Conservation (phyloP, 1,284 basidiomycete species). For the Leccinum huronense region DNA sequence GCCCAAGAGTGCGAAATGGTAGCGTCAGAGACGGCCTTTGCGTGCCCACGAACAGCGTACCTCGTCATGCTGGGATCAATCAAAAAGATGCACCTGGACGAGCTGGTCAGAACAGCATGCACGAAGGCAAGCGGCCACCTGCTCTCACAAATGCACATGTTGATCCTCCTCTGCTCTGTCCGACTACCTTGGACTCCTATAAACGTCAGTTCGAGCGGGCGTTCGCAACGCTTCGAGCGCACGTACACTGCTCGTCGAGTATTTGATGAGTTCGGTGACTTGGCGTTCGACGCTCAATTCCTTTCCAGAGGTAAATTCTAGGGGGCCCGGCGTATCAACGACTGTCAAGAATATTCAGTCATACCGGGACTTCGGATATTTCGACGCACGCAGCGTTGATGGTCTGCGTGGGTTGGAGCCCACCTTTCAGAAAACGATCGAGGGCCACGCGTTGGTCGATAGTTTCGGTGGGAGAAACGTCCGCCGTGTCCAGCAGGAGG, state of each 20-base stretch:
- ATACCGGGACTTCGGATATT: slow-evolving; percentile 76
- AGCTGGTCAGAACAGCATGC: slow-evolving; percentile 22
- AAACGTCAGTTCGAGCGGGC: slow-evolving; percentile 1
- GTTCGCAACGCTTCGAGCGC: slow-evolving; percentile 1
- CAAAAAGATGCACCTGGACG: slow-evolving; percentile 71
- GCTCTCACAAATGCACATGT: slow-evolving; percentile 75
- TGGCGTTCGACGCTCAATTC: slow-evolving; percentile 76
- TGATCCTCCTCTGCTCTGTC: slow-evolving; percentile 83
- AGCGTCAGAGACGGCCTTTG: slow-evolving; percentile 58
- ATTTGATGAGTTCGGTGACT: slow-evolving; percentile 66
- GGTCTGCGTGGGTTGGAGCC: slow-evolving; percentile 54
- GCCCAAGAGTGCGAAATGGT: slow-evolving; percentile 51
- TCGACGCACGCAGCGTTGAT: slow-evolving; percentile 70
- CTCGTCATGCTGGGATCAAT: slow-evolving; percentile 69
- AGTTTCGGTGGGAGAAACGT: slow-evolving; percentile 72
- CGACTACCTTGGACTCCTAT: slow-evolving; percentile 84
- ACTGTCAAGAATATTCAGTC: slow-evolving; percentile 73
- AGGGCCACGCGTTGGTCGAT: slow-evolving; percentile 63
- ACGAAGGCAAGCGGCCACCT: slow-evolving; percentile 4
- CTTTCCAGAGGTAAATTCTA: slow-evolving; percentile 68
- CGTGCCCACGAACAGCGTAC: slow-evolving; percentile 45
- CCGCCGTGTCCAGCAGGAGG: slow-evolving; percentile 70
- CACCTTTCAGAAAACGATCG: slow-evolving; percentile 57
- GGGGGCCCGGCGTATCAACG: slow-evolving; percentile 78
- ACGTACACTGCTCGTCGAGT: slow-evolving; percentile 74